Evolutionary conservation across 352 stramenopile genomes (phyloP), one percentile per base, ranked within the genome.

Genomic region (Pythium utonaiense): DNA sequence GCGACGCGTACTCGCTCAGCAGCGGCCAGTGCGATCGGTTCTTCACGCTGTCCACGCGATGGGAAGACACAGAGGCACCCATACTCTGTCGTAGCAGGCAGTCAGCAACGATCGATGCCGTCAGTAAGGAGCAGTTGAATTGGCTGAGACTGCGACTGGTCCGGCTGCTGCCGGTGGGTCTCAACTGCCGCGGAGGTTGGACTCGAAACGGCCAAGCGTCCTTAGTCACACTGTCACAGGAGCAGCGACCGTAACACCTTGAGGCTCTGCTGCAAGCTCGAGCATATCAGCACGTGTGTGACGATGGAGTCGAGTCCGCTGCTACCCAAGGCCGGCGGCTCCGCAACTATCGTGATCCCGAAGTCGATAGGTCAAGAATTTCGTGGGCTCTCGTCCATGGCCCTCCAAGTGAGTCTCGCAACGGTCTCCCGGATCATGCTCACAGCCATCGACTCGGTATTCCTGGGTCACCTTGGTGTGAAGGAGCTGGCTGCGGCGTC

Each of bases 381-480:
- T 45, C 19, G 77, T 3, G 70, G 73, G 19, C 71, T 90, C 21
- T 86, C 80, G 56, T 54, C 24, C 40, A 90, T 89, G 79, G 79
- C 78, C 16, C 64, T 68, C 14, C 79, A 89, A 66, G 78, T 89
- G 60, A 87, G 77, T 52, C 65, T 89, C 47, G 71, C 74, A 27
- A 88, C 77, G 12, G 56, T 91, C 40, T 79, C 79, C 3, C 70
- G 79, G n/a, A 75, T 84, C 60, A 70, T 72, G 24, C 74, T 91
- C 45, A 77, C 75, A 6, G 77, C 85, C 17, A 90, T 92, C 48
- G 80, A 93, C 68, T 75, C 78, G 16, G 67, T 88, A 16, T 93
- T 93, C 59, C 63, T 94, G 9, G 86, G 86, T 3, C 83, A 94
- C 57, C 60, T 93, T n/a, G 86, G 86, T 13, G 68, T 87, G 16